Conservation (phyloP, 495 filamentous ascomycete species). For the Podospora conica region DNA sequence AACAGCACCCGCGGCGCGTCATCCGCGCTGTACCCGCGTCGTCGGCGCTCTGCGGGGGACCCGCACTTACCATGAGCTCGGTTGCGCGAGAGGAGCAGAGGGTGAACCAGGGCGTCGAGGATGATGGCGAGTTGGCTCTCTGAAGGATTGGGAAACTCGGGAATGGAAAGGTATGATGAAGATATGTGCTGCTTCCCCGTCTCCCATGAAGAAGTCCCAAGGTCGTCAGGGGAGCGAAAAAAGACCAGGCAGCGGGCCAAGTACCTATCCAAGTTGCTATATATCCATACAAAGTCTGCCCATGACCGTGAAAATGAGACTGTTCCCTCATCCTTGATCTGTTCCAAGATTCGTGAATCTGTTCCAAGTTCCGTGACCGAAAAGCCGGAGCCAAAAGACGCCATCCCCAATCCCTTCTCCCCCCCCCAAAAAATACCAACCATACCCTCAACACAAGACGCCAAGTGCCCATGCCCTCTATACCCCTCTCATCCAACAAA, state of each 20-base stretch:
- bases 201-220: neutral
- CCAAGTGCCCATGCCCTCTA: neutral
- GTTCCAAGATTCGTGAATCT: neutral
- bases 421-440: neutral
- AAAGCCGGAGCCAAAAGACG: neutral
- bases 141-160: no score
- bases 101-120: no score
- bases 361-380: neutral
- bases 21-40: neutral
- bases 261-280: neutral
- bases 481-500: neutral
- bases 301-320: neutral
- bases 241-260: no score
- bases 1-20: neutral
- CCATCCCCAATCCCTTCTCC: neutral
- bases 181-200: neutral
- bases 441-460: neutral
- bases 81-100: no score
- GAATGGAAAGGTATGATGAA: no score
- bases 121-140: no score
- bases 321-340: neutral
- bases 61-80: no score
- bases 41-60: neutral
- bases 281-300: neutral
- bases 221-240: neutral